These are phyloP conservation scores for Verticillium isaacii DNA, from an alignment of 2,329 filamentous ascomycete genomes.

Conservation along the genomic window DNA sequence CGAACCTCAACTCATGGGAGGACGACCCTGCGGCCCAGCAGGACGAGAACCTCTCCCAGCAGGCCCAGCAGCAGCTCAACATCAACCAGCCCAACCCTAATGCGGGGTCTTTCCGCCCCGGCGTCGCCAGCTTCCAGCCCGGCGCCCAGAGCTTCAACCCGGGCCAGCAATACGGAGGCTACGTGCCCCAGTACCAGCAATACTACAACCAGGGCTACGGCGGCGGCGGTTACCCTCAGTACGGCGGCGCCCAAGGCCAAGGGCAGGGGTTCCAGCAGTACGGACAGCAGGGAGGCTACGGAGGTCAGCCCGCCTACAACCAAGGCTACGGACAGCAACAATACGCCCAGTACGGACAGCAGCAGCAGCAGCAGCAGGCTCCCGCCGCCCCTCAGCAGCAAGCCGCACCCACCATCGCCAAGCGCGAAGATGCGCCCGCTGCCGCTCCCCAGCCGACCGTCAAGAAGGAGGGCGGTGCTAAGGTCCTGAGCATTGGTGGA, in stretches of 20 bases:
- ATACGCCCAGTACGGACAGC: conserved; percentile 44
- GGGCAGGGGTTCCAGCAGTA: conserved; percentile 43
- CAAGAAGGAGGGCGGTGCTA: conserved; percentile 53
- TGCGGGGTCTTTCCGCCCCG: conserved; percentile 57
- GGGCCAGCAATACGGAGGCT: conserved; percentile 61
- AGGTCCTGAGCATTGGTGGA: conserved; percentile 60
- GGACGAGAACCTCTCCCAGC: conserved; percentile 73
- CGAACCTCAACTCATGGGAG: conserved; percentile 92
- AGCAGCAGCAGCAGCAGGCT: conserved; percentile 36
- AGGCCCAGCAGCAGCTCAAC: conserved; percentile 72
- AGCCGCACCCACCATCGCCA: conserved; percentile 37
- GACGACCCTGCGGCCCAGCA: conserved; percentile 76
- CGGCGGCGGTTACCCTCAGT: conserved; percentile 47
- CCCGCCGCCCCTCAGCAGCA: conserved; percentile 56
- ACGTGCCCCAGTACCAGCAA: conserved; percentile 50
- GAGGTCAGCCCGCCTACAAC: conserved; percentile 42
- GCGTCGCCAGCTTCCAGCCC: conserved; percentile 68
- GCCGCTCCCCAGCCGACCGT: conserved; percentile 42
- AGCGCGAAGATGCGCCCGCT: conserved; percentile 28
- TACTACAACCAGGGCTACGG: conserved; percentile 48
- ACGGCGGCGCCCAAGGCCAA: conserved; percentile 32
- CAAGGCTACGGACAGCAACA: conserved; percentile 35
- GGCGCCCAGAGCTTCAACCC: conserved; percentile 67
- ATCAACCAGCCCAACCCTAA: conserved; percentile 47
- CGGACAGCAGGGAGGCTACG: conserved; percentile 38